These are phyloP conservation scores for Phytophthora fragariaefolia DNA, from an alignment of 352 stramenopile species.

Conservation along the genomic window DNA sequence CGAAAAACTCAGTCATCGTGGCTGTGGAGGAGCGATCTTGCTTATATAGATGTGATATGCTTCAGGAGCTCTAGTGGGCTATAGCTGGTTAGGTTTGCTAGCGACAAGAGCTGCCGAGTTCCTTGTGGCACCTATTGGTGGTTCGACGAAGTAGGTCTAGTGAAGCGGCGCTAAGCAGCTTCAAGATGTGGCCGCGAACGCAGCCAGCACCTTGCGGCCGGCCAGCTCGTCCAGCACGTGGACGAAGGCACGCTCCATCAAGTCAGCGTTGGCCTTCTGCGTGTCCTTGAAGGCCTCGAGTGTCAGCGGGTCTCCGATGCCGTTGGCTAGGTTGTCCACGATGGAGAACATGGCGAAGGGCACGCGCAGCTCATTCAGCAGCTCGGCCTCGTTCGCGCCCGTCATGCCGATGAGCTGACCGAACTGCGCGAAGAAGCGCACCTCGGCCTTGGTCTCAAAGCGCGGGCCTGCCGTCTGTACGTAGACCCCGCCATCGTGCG, in stretches of 20 bases:
- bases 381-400: constrained; percentile 85
- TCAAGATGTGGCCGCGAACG: constrained; percentile 23
- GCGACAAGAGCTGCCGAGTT: constrained; percentile 15
- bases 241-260: constrained; percentile 72
- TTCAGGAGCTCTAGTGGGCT: constrained; percentile 5
- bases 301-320: constrained; percentile 80
- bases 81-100: background rate
- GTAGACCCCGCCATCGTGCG: constrained; percentile 84
- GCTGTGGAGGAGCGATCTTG: background rate
- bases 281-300: constrained; percentile 81
- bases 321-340: constrained; percentile 91
- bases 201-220: constrained; percentile 36
- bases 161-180: background rate
- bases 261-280: constrained; percentile 75
- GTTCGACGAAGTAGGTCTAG: too few species aligned
- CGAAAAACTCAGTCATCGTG: background rate
- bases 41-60: constrained; percentile 14
- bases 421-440: constrained; percentile 89
- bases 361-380: constrained; percentile 82
- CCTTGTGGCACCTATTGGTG: background rate
- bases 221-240: constrained; percentile 65
- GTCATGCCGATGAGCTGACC: constrained; percentile 91
- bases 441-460: constrained; percentile 92
- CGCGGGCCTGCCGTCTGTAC: constrained; percentile 85
- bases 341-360: constrained; percentile 90